These are phyloP conservation scores for Nemania sp. DNA, from an alignment of 2,329 filamentous ascomycete species.

Conservation along the genomic window DNA sequence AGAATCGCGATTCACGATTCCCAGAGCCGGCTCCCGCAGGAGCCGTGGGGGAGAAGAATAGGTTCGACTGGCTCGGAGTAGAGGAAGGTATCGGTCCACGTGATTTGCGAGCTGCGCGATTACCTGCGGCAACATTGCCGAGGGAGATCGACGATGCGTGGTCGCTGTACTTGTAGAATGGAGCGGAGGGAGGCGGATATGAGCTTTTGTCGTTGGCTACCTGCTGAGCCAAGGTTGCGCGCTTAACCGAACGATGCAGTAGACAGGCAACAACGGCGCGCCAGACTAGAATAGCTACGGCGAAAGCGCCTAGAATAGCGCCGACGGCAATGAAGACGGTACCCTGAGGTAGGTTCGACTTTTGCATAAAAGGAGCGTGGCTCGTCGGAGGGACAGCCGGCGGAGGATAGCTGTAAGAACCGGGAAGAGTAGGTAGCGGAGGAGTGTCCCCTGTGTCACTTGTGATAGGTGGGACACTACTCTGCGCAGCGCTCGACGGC, in stretches of 20 bases:
- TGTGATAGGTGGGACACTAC: constrained; percentile 21
- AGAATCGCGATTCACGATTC: constrained; percentile 75
- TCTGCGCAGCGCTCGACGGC: constrained; percentile 20
- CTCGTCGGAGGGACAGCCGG: constrained; percentile 79
- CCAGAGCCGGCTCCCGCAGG: constrained; percentile 54
- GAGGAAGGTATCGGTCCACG: constrained; percentile 57
- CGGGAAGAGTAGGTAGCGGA: constrained; percentile 56
- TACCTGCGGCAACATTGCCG: constrained; percentile 47
- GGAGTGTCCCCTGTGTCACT: constrained; percentile 10
- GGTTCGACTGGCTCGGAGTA: constrained; percentile 66
- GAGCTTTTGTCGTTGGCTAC: constrained; percentile 69
- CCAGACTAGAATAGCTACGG: constrained; percentile 82
- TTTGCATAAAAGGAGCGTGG: constrained; percentile 89
- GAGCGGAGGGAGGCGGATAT: constrained; percentile 60
- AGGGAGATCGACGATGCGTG: constrained; percentile 59
- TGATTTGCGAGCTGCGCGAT: constrained; percentile 56
- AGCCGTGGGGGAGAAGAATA: constrained; percentile 96
- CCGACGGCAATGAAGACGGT: constrained; percentile 97
- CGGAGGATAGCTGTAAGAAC: constrained; percentile 66
- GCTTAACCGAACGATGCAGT: constrained; percentile 86
- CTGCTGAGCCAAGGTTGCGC: constrained; percentile 77
- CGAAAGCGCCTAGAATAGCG: constrained; percentile 81
- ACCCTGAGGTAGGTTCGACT: constrained; percentile 81
- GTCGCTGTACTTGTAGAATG: constrained; percentile 68
- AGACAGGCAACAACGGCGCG: constrained; percentile 85